Percentiles rank a stretch among this genome's conserved stretches.
These are phyloP conservation scores for Sugiyamaella americana DNA, from an alignment of 805 yeast species.

Conservation along the genomic window DNA sequence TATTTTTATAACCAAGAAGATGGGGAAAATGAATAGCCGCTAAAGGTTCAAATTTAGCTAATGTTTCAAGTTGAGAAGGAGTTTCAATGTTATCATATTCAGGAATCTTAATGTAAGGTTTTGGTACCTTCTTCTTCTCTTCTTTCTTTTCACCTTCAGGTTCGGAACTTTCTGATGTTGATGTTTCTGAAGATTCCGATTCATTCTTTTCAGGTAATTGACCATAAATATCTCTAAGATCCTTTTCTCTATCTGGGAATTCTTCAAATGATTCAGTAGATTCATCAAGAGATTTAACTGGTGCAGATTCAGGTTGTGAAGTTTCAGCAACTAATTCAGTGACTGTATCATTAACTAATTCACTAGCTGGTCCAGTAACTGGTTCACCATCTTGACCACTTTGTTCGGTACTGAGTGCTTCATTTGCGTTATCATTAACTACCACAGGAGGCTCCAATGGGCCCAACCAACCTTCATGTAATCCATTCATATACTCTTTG, in stretches of 20 bases:
- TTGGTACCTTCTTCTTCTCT: constrained; percentile 44
- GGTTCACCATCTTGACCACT: constrained; percentile 9
- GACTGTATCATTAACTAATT: background rate
- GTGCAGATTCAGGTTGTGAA: background rate
- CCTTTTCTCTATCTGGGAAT: constrained; percentile 20
- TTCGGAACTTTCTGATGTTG: constrained; percentile 12
- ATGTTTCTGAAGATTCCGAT: constrained; percentile 1
- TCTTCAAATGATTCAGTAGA: constrained; percentile 2
- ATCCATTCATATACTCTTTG: constrained; percentile 83
- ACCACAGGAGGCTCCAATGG: constrained; percentile 57
- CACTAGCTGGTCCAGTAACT: background rate
- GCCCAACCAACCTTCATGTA: constrained; percentile 93
- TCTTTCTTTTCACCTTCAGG: constrained; percentile 23
- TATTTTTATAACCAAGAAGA: constrained; percentile 67
- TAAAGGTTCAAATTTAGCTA: constrained; percentile 48
- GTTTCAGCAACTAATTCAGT: background rate
- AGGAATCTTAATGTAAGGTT: constrained; percentile 56
- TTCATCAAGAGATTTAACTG: constrained; percentile 12
- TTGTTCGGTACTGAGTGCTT: background rate
- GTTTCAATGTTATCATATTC: constrained; percentile 50
- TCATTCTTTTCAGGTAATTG: constrained; percentile 3
- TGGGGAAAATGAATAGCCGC: constrained; percentile 72
- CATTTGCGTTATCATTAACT: background rate
- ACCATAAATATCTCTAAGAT: constrained; percentile 13
- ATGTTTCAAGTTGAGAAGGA: constrained; percentile 55